Evolutionary conservation across 1,284 basidiomycete genomes (phyloP), one percentile per base, ranked within the genome.

Genomic region (Porogramme epimiltina): DNA sequence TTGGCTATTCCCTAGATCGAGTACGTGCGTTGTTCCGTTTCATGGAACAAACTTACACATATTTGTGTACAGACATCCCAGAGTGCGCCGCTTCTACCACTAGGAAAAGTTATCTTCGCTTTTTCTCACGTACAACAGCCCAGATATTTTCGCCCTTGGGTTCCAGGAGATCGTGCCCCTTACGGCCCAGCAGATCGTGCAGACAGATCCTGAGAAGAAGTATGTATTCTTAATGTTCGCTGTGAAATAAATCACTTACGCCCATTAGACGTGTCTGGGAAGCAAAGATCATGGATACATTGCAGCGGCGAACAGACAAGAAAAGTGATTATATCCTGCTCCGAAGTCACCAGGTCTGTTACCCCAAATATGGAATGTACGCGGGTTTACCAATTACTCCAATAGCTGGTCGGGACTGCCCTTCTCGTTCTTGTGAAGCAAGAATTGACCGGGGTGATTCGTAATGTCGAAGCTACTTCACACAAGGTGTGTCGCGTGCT

Each of bases 161-260:
- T 98, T 99, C 66, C 97, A 99, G 71, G 97, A 99, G 71, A 95
- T 99, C 48, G 97, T 99, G 0, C 94, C 94, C 34, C 80, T 99
- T 38, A 98, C 93, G 5, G 93, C 97, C 4, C 93, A 97, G 66
- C 95, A 98, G 69, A 98, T 99, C 46, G 81, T 96, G 19, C 92
- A 97, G 67, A 92, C 96, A 3, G 97, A 99, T 70, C 94, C 95
- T 0, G 94, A 95, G 62, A 96, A 95, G 74, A 84, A 85, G 93
- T 89, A 45, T 15, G 75, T 45, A 6, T 5, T 3, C 16, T 16
- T 18, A 19, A 42, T 49, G 24, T 40, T n/a, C 42, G n/a, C 31
- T 3, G n/a, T 3, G 24, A 6, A 34, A 3, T 41, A 34, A 39
- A 28, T 39, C 11, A 6, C 18, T 15, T 39, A 24, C 37, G 22